Percentiles rank a stretch among this genome's conserved stretches.
Evolutionary conservation across 2,329 filamentous ascomycete species (phyloP).

Genomic region (Exophiala mesophila): DNA sequence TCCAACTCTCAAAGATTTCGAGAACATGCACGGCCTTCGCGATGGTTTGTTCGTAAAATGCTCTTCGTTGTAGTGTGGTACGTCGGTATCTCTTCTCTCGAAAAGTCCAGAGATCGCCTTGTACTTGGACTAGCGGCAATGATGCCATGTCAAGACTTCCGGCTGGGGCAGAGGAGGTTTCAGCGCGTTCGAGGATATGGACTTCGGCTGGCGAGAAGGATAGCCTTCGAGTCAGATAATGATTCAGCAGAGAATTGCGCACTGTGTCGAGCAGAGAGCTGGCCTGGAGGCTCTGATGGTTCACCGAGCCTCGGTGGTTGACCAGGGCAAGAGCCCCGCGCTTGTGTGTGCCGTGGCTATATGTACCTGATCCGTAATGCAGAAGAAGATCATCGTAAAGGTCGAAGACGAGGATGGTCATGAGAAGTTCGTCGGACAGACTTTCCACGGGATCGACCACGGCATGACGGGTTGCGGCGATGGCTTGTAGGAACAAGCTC

Average conservation of each 20-base stretch:
- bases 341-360: constrained; percentile 21
- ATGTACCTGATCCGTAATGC: constrained; percentile 14
- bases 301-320: constrained; percentile 17
- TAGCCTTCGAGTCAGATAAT: constrained; percentile 14
- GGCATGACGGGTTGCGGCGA: constrained; percentile 18
- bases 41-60: constrained; percentile 11
- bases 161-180: constrained; percentile 4
- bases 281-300: constrained; percentile 13
- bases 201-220: constrained; percentile 15
- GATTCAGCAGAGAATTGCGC: constrained; percentile 16
- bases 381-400: constrained; percentile 25
- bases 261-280: constrained; percentile 16
- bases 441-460: constrained; percentile 18
- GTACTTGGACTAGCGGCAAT: constrained; percentile 12
- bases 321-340: constrained; percentile 24
- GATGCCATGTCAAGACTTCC: constrained; percentile 19
- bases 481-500: constrained; percentile 20
- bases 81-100: not conserved
- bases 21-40: constrained; percentile 19
- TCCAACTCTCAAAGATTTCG: constrained; percentile 18
- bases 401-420: constrained; percentile 26
- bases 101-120: constrained; percentile 16
- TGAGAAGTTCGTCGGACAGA: constrained; percentile 22
- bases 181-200: constrained; percentile 16
- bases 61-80: not conserved